Conservation (phyloP, 164 flowering plant genomes). For the Cinnamomum chago region DNA sequence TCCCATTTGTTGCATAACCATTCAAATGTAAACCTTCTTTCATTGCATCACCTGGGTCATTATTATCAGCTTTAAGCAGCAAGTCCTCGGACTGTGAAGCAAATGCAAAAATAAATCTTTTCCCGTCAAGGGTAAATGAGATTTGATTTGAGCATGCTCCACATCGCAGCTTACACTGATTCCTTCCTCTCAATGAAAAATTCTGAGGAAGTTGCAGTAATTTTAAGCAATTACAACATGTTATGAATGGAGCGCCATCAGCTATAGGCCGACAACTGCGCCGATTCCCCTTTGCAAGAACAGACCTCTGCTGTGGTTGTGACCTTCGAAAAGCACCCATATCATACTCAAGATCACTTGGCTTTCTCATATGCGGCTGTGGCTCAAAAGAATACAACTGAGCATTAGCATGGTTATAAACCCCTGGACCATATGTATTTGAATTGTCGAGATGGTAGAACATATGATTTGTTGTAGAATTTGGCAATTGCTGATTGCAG, state of each 20-base stretch:
- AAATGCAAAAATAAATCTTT: constrained; percentile 37
- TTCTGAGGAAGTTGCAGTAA: constrained; percentile 61
- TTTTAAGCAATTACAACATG: constrained; percentile 67
- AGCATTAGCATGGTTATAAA: constrained; percentile 25
- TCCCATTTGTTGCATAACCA: constrained; percentile 14
- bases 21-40: constrained; percentile 18
- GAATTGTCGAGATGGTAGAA: constrained; percentile 28
- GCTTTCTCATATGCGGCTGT: constrained; percentile 37
- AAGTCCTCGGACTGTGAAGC: constrained; percentile 13
- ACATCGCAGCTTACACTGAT: constrained; percentile 46
- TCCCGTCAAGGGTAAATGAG: constrained; percentile 28
- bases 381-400: constrained; percentile 23
- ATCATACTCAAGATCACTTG: constrained; percentile 38
- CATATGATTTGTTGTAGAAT: constrained; percentile 27
- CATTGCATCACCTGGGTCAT: constrained; percentile 19
- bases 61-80: constrained; percentile 10
- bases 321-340: constrained; percentile 30
- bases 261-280: constrained; percentile 47
- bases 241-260: constrained; percentile 78
- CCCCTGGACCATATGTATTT: constrained; percentile 26
- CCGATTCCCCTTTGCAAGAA: constrained; percentile 19
- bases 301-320: constrained; percentile 32
- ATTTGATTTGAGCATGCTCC: constrained; percentile 65
- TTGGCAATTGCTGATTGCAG: constrained; percentile 27
- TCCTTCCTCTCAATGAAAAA: constrained; percentile 22